A percentile compares a stretch with the other conserved stretches of the same genome.
phyloP scores from a whole-genome alignment of 805 yeast species.

The Starmerella etchellsii region DNA sequence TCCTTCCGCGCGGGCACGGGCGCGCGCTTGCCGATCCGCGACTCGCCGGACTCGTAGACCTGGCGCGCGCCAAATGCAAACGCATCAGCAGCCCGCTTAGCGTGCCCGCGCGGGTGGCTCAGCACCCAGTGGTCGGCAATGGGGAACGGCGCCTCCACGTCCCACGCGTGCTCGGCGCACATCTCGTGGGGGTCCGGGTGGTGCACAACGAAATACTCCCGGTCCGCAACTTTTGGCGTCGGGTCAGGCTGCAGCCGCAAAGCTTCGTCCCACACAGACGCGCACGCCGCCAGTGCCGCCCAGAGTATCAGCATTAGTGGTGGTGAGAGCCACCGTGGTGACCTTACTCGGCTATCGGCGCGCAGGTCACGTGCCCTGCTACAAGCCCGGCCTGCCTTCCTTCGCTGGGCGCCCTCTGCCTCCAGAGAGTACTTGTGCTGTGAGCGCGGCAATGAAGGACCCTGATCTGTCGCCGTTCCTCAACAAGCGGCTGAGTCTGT shows the following conservation, averaged over 20 bases:
- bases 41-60: slow-evolving; percentile 4
- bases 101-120: slow-evolving; percentile 8
- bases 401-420: too few relatives aligned
- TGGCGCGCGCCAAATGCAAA: slow-evolving; percentile 2
- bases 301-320: slow-evolving; percentile 2
- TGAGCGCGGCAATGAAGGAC: slow-evolving; percentile 14
- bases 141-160: slow-evolving; percentile 21
- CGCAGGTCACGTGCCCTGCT: too few relatives aligned
- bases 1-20: slow-evolving; percentile 8
- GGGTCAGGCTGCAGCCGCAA: slow-evolving; percentile 18
- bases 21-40: slow-evolving; percentile 10
- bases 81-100: slow-evolving; percentile 1
- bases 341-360: too few relatives aligned
- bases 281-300: neutral
- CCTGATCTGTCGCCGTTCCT: slow-evolving; percentile 45
- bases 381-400: too few relatives aligned
- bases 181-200: slow-evolving; percentile 11
- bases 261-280: slow-evolving; percentile 16
- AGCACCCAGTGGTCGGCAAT: slow-evolving; percentile 22
- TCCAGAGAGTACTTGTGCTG: too few relatives aligned
- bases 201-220: slow-evolving; percentile 20
- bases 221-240: slow-evolving; percentile 11
- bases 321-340: too few relatives aligned
- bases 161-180: slow-evolving; percentile 9
- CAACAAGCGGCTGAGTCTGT: slow-evolving; percentile 62